A percentile compares a stretch with the other conserved stretches of the same genome.
phyloP scores from a whole-genome alignment of 352 stramenopile species.

The Globisporangium mamillatum region DNA sequence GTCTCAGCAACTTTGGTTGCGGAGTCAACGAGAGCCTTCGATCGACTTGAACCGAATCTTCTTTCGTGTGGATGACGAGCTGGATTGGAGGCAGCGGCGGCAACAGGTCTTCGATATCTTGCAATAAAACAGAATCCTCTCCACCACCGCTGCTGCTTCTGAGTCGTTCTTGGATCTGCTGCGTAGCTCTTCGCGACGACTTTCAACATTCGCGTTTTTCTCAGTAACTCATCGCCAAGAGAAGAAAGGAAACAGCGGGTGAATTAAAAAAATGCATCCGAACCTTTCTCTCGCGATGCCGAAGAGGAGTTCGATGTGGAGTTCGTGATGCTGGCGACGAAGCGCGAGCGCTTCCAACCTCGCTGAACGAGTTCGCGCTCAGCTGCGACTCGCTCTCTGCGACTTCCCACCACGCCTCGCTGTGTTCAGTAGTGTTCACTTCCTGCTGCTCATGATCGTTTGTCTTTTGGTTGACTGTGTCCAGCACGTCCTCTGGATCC shows the following conservation, averaged over 20 bases:
- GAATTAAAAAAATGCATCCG: conserved; percentile 15
- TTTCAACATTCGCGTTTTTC: conserved; percentile 5
- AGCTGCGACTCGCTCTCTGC: conserved; percentile 27
- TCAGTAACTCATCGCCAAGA: neutral
- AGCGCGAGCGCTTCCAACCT: conserved; percentile 47
- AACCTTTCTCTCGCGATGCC: conserved; percentile 16
- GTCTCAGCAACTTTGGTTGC: conserved; percentile 24
- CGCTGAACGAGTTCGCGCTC: conserved; percentile 34
- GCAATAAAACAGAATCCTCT: conserved; percentile 41
- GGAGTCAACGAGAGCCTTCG: conserved; percentile 42
- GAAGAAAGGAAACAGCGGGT: neutral
- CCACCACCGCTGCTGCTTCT: conserved; percentile 13
- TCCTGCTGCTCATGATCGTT: neutral
- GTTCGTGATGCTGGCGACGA: neutral
- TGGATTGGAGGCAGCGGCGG: conserved; percentile 37
- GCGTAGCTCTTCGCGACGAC: neutral
- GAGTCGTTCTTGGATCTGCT: neutral
- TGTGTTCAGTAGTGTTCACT: neutral
- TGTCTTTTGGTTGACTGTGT: neutral
- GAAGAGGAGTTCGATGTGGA: conserved; percentile 1
- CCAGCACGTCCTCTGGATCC: conserved; percentile 2
- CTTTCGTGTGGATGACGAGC: conserved; percentile 21
- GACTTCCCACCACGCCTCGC: conserved; percentile 53
- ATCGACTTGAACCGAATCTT: conserved; percentile 54
- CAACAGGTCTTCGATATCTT: conserved; percentile 65